Evolutionary conservation across 805 yeast species (phyloP).

Genomic region (Candida morakotiae): DNA sequence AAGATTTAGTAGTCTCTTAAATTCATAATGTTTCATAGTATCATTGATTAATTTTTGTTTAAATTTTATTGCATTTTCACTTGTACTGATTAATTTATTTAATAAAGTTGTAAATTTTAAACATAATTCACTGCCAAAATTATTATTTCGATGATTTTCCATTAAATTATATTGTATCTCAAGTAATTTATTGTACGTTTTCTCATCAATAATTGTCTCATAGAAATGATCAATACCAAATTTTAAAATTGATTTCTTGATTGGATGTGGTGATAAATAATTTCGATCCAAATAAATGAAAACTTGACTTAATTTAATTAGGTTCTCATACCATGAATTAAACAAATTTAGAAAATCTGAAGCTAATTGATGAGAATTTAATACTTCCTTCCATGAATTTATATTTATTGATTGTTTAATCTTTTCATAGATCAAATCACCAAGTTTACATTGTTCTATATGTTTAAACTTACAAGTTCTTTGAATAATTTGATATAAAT

Average conservation of each 20-base stretch:
- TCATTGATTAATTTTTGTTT: constrained; percentile 11
- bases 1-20: too few species aligned
- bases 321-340: constrained; percentile 20
- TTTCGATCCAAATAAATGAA: constrained; percentile 34
- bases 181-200: constrained; percentile 5
- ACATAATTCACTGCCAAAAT: constrained; percentile 1
- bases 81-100: constrained; percentile 9
- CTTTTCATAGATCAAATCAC: constrained; percentile 13
- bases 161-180: constrained; percentile 13
- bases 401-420: not conserved
- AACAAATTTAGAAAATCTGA: constrained; percentile 13
- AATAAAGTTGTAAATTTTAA: constrained; percentile 15
- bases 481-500: constrained; percentile 27
- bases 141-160: not conserved
- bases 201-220: constrained; percentile 1
- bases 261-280: constrained; percentile 30
- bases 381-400: not conserved
- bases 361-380: not conserved
- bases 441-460: constrained; percentile 28
- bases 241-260: constrained; percentile 20
- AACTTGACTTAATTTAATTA: constrained; percentile 22
- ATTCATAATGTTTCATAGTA: constrained; percentile 5
- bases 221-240: constrained; percentile 16
- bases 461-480: constrained; percentile 27
- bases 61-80: constrained; percentile 10